Conservation (phyloP, 1,139 yeast genomes). For the Sugiyamaella paludigena region DNA sequence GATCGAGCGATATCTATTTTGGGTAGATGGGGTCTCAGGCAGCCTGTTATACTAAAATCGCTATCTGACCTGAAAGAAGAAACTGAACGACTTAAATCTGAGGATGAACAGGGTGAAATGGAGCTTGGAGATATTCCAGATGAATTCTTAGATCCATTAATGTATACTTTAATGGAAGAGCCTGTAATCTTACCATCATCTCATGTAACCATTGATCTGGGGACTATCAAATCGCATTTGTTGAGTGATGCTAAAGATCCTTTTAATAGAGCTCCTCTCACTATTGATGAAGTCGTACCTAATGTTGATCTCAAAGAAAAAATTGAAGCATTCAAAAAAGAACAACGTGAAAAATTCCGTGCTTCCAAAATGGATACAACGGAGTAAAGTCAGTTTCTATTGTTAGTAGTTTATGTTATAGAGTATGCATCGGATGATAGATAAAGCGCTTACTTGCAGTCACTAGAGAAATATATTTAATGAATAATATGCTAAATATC, state of each 20-base stretch:
- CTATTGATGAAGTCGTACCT: constrained; percentile 81
- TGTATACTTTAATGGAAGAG: constrained; percentile 93
- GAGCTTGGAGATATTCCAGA: constrained; percentile 95
- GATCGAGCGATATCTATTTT: constrained; percentile 69
- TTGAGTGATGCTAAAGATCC: constrained; percentile 96
- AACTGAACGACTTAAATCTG: constrained; percentile 60
- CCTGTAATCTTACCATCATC: constrained; percentile 92
- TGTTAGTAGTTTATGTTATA: neutral
- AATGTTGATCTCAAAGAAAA: constrained; percentile 59
- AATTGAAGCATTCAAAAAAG: constrained; percentile 56
- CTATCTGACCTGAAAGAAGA: constrained; percentile 56
- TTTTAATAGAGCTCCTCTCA: constrained; percentile 88
- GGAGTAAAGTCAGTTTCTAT: no score
- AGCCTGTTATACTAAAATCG: constrained; percentile 51
- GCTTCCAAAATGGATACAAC: constrained; percentile 15
- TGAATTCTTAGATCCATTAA: constrained; percentile 92
- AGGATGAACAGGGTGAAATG: constrained; percentile 71
- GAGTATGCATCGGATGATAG: neutral
- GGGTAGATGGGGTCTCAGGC: constrained; percentile 51
- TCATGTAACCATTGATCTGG: constrained; percentile 76
- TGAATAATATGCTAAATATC: neutral
- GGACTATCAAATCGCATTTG: constrained; percentile 90
- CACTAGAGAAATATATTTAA: neutral
- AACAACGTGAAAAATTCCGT: constrained; percentile 20
- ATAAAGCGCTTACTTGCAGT: no score